Evolutionary conservation across 1,284 basidiomycete genomes (phyloP).

Genomic region (Pseudozyma thailandica): DNA sequence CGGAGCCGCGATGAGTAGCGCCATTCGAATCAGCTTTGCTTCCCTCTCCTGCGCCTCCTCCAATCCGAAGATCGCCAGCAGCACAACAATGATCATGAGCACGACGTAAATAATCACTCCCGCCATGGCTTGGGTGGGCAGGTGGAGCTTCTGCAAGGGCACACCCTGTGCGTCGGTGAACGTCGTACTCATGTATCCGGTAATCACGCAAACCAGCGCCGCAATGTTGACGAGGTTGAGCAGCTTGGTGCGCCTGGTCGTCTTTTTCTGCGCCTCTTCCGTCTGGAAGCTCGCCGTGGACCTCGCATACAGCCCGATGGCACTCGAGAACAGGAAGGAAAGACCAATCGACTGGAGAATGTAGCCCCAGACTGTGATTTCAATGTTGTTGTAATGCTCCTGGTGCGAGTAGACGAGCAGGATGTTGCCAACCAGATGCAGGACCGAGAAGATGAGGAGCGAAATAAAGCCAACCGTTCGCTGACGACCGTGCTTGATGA

Average conservation of each 20-base stretch:
- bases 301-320: slow-evolving; percentile 20
- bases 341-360: slow-evolving; percentile 26
- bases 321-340: slow-evolving; percentile 19
- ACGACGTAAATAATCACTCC: slow-evolving; percentile 26
- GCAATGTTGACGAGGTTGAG: slow-evolving; percentile 31
- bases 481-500: slow-evolving; percentile 22
- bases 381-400: slow-evolving; percentile 6
- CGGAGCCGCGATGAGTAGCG: not conserved
- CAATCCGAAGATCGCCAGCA: slow-evolving; percentile 1
- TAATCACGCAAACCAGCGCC: slow-evolving; percentile 27
- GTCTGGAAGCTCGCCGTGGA: not conserved
- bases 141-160: slow-evolving; percentile 1
- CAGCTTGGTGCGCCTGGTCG: not conserved
- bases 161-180: slow-evolving; percentile 10
- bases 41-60: not conserved
- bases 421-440: slow-evolving; percentile 29
- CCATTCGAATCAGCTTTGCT: slow-evolving; percentile 1
- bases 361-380: slow-evolving; percentile 12
- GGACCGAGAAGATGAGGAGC: slow-evolving; percentile 26
- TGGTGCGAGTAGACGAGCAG: slow-evolving; percentile 18
- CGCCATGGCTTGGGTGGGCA: slow-evolving; percentile 13
- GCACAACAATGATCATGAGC: slow-evolving; percentile 1
- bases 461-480: slow-evolving; percentile 26
- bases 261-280: not conserved
- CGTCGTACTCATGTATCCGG: slow-evolving; percentile 11